A percentile compares a stretch with the other conserved stretches of the same genome.
These are phyloP conservation scores for Ophiostoma sp. DNA, from an alignment of 2,329 filamentous ascomycete species.

Conservation along the genomic window DNA sequence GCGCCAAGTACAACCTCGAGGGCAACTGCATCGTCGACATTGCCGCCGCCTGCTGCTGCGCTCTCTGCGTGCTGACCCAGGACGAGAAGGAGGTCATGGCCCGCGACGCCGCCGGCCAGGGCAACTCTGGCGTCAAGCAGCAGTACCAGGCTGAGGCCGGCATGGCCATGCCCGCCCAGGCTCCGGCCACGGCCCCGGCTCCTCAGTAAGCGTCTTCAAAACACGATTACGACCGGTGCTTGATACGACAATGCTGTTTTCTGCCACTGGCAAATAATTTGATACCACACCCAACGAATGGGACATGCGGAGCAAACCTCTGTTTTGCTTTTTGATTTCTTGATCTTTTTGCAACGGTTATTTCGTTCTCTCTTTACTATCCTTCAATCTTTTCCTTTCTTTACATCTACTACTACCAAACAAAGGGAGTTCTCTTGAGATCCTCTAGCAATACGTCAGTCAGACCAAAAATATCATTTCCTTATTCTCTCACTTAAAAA, in stretches of 20 bases:
- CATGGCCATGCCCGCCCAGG: slow-evolving; percentile 32
- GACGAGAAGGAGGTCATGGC: slow-evolving; percentile 49
- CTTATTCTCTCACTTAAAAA: neutral
- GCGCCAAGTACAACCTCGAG: slow-evolving; percentile 48
- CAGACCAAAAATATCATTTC: slow-evolving; percentile 15
- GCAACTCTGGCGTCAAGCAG: slow-evolving; percentile 31
- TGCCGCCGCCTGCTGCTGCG: slow-evolving; percentile 47
- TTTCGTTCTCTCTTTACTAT: neutral
- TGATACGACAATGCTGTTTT: neutral
- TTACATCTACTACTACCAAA: neutral
- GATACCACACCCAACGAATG: neutral
- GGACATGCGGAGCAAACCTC: neutral
- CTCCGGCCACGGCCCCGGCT: slow-evolving; percentile 2
- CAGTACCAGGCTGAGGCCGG: slow-evolving; percentile 37
- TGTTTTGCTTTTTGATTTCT: neutral
- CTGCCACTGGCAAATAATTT: neutral
- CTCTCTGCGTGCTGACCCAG: slow-evolving; percentile 48
- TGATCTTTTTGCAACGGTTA: neutral
- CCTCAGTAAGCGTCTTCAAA: slow-evolving; percentile 3
- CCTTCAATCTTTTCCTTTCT: neutral
- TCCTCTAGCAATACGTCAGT: neutral
- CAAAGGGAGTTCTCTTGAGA: neutral
- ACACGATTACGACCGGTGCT: neutral
- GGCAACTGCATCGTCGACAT: slow-evolving; percentile 48
- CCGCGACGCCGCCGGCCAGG: slow-evolving; percentile 36